Percentiles rank a stretch among this genome's conserved stretches.
phyloP scores from a whole-genome alignment of 2,329 filamentous ascomycete genomes.

The Metarhizium guizhouense region DNA sequence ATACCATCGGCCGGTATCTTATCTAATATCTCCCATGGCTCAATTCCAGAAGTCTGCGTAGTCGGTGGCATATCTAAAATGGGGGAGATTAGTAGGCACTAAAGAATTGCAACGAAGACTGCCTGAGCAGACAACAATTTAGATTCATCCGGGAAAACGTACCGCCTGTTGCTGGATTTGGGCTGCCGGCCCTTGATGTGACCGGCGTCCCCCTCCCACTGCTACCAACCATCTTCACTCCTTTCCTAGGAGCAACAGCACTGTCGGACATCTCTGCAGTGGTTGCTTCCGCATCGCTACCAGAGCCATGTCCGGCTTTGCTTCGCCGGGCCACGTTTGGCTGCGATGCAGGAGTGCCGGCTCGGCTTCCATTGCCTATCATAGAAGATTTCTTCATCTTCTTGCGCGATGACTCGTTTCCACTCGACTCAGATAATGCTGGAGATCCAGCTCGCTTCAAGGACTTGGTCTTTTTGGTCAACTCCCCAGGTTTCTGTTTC shows the following conservation, averaged over 20 bases:
- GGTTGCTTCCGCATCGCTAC: slow-evolving; percentile 65
- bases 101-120: not conserved
- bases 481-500: slow-evolving; percentile 32
- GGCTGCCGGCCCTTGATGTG: slow-evolving; percentile 55
- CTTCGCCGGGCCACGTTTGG: slow-evolving; percentile 28
- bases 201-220: slow-evolving; percentile 42
- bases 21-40: slow-evolving; percentile 44
- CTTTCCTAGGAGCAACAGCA: slow-evolving; percentile 36
- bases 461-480: slow-evolving; percentile 44
- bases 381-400: slow-evolving; percentile 57
- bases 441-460: slow-evolving; percentile 83
- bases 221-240: slow-evolving; percentile 44
- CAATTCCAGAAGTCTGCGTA: slow-evolving; percentile 29
- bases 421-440: slow-evolving; percentile 81
- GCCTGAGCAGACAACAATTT: not conserved
- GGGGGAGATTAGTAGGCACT: not conserved
- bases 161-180: slow-evolving; percentile 34
- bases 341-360: slow-evolving; percentile 43
- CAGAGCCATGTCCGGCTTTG: slow-evolving; percentile 45
- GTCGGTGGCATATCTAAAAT: slow-evolving; percentile 22
- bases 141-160: slow-evolving; percentile 12
- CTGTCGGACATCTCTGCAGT: slow-evolving; percentile 59
- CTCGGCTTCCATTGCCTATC: slow-evolving; percentile 42
- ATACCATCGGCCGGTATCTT: slow-evolving; percentile 47
- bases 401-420: slow-evolving; percentile 80